A percentile compares a stretch with the other conserved stretches of the same genome.
These are phyloP conservation scores for Backusella australiensis DNA, from an alignment of 192 early-diverging fungal species.

Conservation along the genomic window DNA sequence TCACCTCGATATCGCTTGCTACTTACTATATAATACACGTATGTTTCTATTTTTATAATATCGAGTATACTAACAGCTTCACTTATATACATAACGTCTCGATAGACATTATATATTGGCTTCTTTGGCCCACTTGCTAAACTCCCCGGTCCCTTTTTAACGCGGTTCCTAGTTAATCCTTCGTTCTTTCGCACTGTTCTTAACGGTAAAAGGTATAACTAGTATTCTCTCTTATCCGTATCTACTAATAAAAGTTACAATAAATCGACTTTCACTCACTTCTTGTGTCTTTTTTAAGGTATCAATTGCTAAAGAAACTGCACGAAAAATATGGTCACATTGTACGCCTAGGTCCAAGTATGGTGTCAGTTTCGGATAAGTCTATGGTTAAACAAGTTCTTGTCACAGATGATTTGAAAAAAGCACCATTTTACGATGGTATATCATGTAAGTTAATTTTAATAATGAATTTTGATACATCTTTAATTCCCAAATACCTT, in stretches of 20 bases:
- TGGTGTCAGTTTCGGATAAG: conserved; percentile 30
- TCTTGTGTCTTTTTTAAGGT: not conserved
- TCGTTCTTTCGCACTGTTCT: not conserved
- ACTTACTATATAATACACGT: no score
- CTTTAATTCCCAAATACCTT: no score
- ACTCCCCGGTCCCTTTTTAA: conserved; percentile 23
- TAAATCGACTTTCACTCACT: no score
- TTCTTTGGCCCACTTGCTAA: conserved; percentile 30
- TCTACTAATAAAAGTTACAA: no score
- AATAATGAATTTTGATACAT: not conserved
- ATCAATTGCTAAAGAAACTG: not conserved
- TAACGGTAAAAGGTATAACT: not conserved
- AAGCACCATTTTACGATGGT: conserved; percentile 12
- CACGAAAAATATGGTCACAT: conserved; percentile 34
- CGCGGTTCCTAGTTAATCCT: not conserved
- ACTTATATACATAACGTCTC: no score
- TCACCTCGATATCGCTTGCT: no score
- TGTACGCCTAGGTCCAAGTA: conserved; percentile 17
- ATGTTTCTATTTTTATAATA: no score
- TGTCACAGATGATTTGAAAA: conserved; percentile 29
- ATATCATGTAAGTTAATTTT: conserved; percentile 14
- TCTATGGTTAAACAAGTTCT: conserved; percentile 34
- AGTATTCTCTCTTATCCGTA: no score
- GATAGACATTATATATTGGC: conserved; percentile 13
- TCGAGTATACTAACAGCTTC: no score